phyloP scores from a whole-genome alignment of 257 asterid genomes.

The Catharanthus roseus region DNA sequence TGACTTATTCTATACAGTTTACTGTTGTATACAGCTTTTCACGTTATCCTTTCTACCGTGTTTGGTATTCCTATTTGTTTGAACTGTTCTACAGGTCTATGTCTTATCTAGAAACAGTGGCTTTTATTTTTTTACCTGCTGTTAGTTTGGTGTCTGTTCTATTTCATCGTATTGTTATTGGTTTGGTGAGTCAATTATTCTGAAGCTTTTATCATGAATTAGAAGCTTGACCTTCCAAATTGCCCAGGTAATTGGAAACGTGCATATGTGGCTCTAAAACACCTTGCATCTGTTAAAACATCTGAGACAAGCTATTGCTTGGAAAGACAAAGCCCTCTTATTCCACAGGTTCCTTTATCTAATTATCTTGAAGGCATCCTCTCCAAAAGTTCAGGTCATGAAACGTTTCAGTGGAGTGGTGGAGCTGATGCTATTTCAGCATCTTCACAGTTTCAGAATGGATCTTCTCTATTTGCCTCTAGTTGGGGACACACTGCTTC shows the following conservation, averaged over 20 bases:
- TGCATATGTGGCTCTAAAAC: constrained; percentile 68
- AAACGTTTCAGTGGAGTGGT: constrained; percentile 60
- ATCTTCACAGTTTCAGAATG: constrained; percentile 45
- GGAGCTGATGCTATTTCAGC: constrained; percentile 11
- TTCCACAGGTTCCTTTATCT: constrained; percentile 62
- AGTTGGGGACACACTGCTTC: constrained; percentile 39
- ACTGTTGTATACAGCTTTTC: not conserved
- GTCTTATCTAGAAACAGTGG: not conserved
- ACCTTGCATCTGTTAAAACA: constrained; percentile 37
- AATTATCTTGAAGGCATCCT: constrained; percentile 66
- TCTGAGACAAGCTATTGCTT: constrained; percentile 29
- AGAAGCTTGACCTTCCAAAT: constrained; percentile 9
- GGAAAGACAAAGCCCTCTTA: constrained; percentile 28
- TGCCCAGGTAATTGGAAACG: constrained; percentile 83
- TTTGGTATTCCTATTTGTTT: not conserved
- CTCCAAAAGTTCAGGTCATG: constrained; percentile 44
- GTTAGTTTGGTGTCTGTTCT: not conserved
- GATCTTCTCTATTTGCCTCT: constrained; percentile 31
- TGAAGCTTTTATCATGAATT: constrained; percentile 3
- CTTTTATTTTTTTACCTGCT: not conserved
- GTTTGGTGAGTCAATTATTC: not conserved
- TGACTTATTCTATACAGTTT: not conserved
- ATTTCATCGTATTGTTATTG: not conserved
- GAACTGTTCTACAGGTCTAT: not conserved
- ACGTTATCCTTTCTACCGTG: not conserved